Percentiles rank a stretch among this genome's conserved stretches.
phyloP scores from a whole-genome alignment of 345 rosid genomes.

The Eucalyptus regnans region DNA sequence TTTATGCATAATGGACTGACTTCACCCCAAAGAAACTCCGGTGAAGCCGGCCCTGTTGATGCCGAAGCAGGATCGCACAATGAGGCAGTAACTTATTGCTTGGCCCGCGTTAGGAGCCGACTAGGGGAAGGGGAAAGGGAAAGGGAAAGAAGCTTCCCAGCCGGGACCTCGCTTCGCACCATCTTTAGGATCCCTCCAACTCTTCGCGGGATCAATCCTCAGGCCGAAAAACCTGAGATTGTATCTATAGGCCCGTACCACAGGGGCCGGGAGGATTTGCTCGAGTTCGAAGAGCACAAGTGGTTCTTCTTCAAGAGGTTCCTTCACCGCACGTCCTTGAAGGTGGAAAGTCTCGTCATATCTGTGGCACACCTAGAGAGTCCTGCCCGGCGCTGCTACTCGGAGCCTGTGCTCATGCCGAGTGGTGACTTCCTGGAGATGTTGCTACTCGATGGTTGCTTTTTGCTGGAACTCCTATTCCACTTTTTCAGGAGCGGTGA shows the following conservation, averaged over 20 bases:
- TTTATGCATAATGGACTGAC: not conserved
- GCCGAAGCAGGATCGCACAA: not conserved
- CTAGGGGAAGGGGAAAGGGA: not conserved
- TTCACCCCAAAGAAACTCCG: not conserved
- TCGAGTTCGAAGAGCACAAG: not conserved
- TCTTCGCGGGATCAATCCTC: not conserved
- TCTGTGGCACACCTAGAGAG: not conserved
- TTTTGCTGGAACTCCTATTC: constrained; percentile 2
- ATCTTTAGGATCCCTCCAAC: not conserved
- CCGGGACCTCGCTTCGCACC: not conserved
- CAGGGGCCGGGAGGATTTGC: not conserved
- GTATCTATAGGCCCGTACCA: constrained; percentile 10
- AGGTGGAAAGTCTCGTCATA: not conserved
- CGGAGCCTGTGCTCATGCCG: not conserved
- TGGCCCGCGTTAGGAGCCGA: not conserved
- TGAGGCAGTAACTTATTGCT: not conserved
- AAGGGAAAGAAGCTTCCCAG: not conserved
- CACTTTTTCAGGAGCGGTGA: not conserved
- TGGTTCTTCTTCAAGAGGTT: not conserved
- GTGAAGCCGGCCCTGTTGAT: not conserved
- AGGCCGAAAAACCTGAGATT: not conserved
- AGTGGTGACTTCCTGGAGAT: constrained; percentile 1
- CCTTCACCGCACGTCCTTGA: not conserved
- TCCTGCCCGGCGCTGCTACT: not conserved
- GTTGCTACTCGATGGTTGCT: constrained; percentile 13